Evolutionary conservation across 2,329 filamentous ascomycete genomes (phyloP), one percentile per base, ranked within the genome.

Genomic region (Cadophora luteo-olivacea): DNA sequence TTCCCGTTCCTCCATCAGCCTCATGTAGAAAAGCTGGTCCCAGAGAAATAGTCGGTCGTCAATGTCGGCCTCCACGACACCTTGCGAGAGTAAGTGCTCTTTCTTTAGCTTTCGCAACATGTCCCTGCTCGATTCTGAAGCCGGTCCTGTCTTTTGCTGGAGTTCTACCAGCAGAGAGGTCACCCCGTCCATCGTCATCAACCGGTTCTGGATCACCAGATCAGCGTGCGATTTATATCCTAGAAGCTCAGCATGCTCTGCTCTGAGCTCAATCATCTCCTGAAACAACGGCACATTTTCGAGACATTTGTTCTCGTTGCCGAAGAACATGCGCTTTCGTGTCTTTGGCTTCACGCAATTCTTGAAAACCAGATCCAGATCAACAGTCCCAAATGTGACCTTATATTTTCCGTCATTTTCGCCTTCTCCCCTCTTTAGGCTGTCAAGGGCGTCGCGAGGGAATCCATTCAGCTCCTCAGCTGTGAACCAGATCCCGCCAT

Each of bases 21-120:
- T 64, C 7, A 90, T 90, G 79, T 94, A 94, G 81, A 87, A 95
- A 29, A 89, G 84, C 77, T 92, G 86, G 72, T 95, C 92, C 92
- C 92, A 95, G 57, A 93, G 85, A 78, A 91, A 94, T 79, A 93
- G 92, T 74, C 87, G 87, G 63, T 85, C 86, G 71, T 92, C 89
- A 54, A 86, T 85, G 7, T 87, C 85, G 29, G 84, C 82, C 73
- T 87, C 83, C 63, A 85, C 84, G 71, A 93, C 89, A 55, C 84
- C 82, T 81, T 91, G 88, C 32, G 33, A 64, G 6, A 48, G 3
- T 14, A 64, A 51, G 14, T 57, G 49, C 51, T 32, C 33, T 24
- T 24, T 51, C 84, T 95, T 95, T 73, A 94, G 82, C 73, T 87
- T 84, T 69, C 89, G 84, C 32, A 95, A 82, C 72, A 88, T 87